A percentile compares a stretch with the other conserved stretches of the same genome.
Conservation (phyloP, 495 filamentous ascomycete genomes). For the Podospora fimiseda region DNA sequence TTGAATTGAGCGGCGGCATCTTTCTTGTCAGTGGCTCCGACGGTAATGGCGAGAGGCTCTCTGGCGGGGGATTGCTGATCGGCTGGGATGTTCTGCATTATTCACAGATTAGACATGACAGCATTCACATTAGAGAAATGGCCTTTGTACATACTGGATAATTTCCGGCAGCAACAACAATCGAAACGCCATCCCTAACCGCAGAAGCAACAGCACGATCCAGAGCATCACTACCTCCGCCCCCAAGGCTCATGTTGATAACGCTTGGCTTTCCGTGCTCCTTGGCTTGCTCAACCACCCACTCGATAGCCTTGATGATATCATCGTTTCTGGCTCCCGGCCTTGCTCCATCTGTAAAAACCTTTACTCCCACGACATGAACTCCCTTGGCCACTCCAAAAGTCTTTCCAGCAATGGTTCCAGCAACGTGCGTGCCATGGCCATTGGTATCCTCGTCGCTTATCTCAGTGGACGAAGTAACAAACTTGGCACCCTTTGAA, state of each 20-base stretch:
- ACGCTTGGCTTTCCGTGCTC: slow-evolving; percentile 30
- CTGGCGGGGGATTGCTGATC: slow-evolving; percentile 38
- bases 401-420: slow-evolving; percentile 41
- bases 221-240: slow-evolving; percentile 38
- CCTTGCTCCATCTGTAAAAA: slow-evolving; percentile 28
- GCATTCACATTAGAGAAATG: not conserved
- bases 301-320: slow-evolving; percentile 14
- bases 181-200: slow-evolving; percentile 38
- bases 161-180: slow-evolving; percentile 46
- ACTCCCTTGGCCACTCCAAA: slow-evolving; percentile 39
- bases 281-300: slow-evolving; percentile 6
- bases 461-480: slow-evolving; percentile 24
- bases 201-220: slow-evolving; percentile 41
- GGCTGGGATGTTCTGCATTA: slow-evolving; percentile 31
- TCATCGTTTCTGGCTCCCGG: slow-evolving; percentile 5
- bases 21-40: slow-evolving; percentile 43
- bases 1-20: slow-evolving; percentile 46
- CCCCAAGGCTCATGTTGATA: slow-evolving; percentile 46
- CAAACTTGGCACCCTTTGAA: slow-evolving; percentile 27
- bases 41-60: slow-evolving; percentile 46
- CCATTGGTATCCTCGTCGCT: slow-evolving; percentile 35
- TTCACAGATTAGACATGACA: slow-evolving; percentile 3
- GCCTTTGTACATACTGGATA: slow-evolving; percentile 4
- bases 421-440: slow-evolving; percentile 39
- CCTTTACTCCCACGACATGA: slow-evolving; percentile 37